Evolutionary conservation across 2,329 filamentous ascomycete genomes (phyloP).

Genomic region (Aspergillus brunneoviolaceus): DNA sequence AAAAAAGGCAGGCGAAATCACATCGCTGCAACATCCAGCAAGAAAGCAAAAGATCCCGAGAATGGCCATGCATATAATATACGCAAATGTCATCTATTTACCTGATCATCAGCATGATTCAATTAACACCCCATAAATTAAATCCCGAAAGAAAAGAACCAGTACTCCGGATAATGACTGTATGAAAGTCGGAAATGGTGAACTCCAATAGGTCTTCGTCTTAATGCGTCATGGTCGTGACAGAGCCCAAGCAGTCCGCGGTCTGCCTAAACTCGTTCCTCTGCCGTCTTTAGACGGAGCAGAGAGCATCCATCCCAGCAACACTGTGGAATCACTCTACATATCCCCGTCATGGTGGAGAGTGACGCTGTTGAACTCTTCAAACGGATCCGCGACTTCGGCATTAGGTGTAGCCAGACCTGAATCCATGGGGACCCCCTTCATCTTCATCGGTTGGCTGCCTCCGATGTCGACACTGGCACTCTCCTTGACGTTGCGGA

Average conservation of each 20-base stretch:
- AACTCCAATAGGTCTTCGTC: conserved; percentile 28
- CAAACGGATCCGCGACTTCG: conserved; percentile 85
- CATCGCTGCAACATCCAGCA: conserved; percentile 13
- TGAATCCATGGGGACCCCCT: conserved; percentile 83
- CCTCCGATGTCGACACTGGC: conserved; percentile 75
- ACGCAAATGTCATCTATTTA: background rate
- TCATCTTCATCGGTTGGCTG: conserved; percentile 50
- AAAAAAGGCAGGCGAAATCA: conserved; percentile 9
- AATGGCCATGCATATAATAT: conserved; percentile 7
- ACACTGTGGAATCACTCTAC: conserved; percentile 15
- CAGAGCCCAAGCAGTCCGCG: conserved; percentile 19
- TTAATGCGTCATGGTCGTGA: conserved; percentile 37
- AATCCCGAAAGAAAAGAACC: conserved; percentile 20
- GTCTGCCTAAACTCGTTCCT: conserved; percentile 9
- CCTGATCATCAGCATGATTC: conserved; percentile 8
- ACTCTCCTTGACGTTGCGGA: conserved; percentile 96
- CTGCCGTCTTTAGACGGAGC: background rate
- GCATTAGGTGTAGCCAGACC: conserved; percentile 80
- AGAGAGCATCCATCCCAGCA: background rate
- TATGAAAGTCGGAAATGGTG: conserved; percentile 21
- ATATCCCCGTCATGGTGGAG: conserved; percentile 88
- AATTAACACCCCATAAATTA: conserved; percentile 10
- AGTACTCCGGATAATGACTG: conserved; percentile 27
- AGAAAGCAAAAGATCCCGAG: conserved; percentile 7
- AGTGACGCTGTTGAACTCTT: conserved; percentile 98